A percentile compares a stretch with the other conserved stretches of the same genome.
Conservation (phyloP, 805 yeast species). For the Isabelozyma heimii region DNA sequence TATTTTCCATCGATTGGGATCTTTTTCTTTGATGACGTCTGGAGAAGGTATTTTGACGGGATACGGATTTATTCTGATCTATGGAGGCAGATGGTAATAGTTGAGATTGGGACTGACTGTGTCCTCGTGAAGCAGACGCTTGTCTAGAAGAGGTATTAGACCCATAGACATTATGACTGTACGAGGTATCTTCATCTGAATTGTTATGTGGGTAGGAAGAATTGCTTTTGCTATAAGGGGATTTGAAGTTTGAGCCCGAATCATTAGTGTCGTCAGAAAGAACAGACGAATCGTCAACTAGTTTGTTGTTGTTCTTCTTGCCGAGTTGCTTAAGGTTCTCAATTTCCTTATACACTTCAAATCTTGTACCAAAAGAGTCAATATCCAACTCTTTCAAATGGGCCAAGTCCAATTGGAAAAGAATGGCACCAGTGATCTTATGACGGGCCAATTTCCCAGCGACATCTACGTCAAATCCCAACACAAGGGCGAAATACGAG, state of each 20-base stretch:
- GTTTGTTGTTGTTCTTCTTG: neutral
- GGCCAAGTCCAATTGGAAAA: slow-evolving; percentile 80
- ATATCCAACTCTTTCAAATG: slow-evolving; percentile 91
- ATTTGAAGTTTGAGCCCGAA: slow-evolving; percentile 7
- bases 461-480: slow-evolving; percentile 73
- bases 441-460: slow-evolving; percentile 82
- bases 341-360: slow-evolving; percentile 86
- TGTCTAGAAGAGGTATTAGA: slow-evolving; percentile 19
- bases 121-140: neutral
- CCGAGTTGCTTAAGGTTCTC: slow-evolving; percentile 51
- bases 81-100: slow-evolving; percentile 44
- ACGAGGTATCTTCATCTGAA: neutral
- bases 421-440: slow-evolving; percentile 82
- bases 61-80: slow-evolving; percentile 2
- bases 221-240: neutral
- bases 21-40: slow-evolving; percentile 43
- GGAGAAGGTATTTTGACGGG: slow-evolving; percentile 7
- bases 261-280: slow-evolving; percentile 4
- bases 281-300: neutral
- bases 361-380: slow-evolving; percentile 90
- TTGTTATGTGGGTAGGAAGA: slow-evolving; percentile 8
- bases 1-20: slow-evolving; percentile 51
- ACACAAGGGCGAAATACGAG: slow-evolving; percentile 61
- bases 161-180: neutral
- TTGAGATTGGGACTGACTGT: slow-evolving; percentile 11